Base-by-base conservation (phyloP, 805 yeast species). In the Nakazawaea ambrosiae region DNA sequence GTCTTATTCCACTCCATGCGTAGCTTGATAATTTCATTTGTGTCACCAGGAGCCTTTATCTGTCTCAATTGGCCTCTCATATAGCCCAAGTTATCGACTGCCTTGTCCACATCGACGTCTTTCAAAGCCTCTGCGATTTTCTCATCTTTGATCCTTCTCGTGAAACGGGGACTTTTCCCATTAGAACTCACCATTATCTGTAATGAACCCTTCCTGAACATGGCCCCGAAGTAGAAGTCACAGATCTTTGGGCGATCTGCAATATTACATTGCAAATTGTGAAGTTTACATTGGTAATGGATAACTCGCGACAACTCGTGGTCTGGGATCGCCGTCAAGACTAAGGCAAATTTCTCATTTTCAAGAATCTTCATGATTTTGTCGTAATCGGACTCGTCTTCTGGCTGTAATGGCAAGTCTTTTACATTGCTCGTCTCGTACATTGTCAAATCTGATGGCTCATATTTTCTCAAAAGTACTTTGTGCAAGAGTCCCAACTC, bases 161-260 rank as follows among this genome's bases (percentile, higher is more conserved):
- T 80, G 48, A 85, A 68, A 37, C 92, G 59, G 1, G 95, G 95
- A 2, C 89, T 80, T 48, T 78, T 73, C 4, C 95, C 94, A 54
- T 83, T 84, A 10, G 95, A 83, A 27, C 86, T 75, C 11, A 85
- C 81, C 89, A 85, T 79, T 27, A 85, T 68, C 52, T 84, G 92
- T 34, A 85, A 60, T 12, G 78, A 74, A 12, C 89, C 92, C 45
- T 73, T 73, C 49, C 83, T 68, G 54, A 74, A 77, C 62, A 81
- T 77, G 18, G 89, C 74, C 1, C 95, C 95, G 55, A 85, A 85
- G 60, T 83, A 85, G 57, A 83, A 85, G 56, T 85, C 95, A 61
- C 95, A 85, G 42, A 75, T 61, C n/a, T 73, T 70, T 3, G 95
- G 94, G 44, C 81, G 81, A 54, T 85, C 95, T 1, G 95, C 95